Evolutionary conservation across 306 rosid genomes (phyloP).

Genomic region (Medicago ruthenica): DNA sequence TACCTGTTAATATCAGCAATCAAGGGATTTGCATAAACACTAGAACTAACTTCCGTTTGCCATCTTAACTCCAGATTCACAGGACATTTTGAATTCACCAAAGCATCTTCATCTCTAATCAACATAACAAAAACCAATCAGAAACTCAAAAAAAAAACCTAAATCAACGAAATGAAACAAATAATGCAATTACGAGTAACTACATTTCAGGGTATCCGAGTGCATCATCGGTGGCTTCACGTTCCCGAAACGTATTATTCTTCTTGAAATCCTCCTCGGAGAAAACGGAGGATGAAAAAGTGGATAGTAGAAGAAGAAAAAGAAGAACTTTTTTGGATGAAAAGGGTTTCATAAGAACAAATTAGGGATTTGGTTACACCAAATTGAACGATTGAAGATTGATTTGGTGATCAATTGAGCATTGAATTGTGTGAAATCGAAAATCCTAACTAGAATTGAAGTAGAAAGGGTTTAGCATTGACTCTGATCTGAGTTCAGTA

Average conservation of each 20-base stretch:
- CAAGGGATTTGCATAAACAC: constrained; percentile 93
- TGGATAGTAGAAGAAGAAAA: constrained; percentile 49
- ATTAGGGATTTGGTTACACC: constrained; percentile 1
- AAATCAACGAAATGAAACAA: constrained; percentile 11
- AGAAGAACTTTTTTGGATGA: constrained; percentile 42
- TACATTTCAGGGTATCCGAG: constrained; percentile 86
- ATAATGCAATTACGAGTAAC: neutral
- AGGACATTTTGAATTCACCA: constrained; percentile 85
- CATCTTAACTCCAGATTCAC: constrained; percentile 94
- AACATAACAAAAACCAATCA: neutral
- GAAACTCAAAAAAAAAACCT: constrained; percentile 19
- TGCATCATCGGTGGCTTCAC: constrained; percentile 88
- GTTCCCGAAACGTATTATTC: constrained; percentile 76
- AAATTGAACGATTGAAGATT: constrained; percentile 8
- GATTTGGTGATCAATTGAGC: constrained; percentile 2
- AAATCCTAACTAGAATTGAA: constrained; percentile 45
- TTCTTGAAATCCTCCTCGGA: constrained; percentile 59
- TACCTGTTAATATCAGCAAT: constrained; percentile 94
- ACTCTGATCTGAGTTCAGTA: neutral
- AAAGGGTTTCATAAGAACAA: constrained; percentile 65
- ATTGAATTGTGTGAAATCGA: neutral
- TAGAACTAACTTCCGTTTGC: constrained; percentile 99
- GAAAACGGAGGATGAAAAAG: constrained; percentile 50
- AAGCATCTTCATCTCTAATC: constrained; percentile 87
- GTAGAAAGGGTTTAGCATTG: constrained; percentile 27